phyloP scores from a whole-genome alignment of 192 early-diverging fungal species.

The Podila verticillata region DNA sequence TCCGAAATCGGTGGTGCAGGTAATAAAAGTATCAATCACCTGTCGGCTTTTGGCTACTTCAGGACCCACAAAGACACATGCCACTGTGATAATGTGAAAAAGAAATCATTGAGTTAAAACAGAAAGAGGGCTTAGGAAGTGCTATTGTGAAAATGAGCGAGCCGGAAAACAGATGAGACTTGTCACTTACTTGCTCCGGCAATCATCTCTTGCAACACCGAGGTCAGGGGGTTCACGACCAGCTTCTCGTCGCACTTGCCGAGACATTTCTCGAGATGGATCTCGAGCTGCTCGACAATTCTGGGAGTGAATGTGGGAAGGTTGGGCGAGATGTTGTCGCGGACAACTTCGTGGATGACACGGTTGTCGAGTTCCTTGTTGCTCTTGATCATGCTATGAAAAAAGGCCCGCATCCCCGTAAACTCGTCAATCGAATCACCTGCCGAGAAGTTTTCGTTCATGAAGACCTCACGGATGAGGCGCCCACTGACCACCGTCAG shows the following conservation, averaged over 20 bases:
- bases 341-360: slow-evolving; percentile 19
- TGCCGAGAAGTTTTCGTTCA: slow-evolving; percentile 42
- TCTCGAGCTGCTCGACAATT: slow-evolving; percentile 21
- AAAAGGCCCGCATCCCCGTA: slow-evolving; percentile 22
- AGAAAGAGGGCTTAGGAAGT: background rate
- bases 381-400: slow-evolving; percentile 14
- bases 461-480: slow-evolving; percentile 45
- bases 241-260: slow-evolving; percentile 23
- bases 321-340: slow-evolving; percentile 48
- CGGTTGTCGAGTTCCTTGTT: slow-evolving; percentile 13
- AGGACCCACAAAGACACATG: slow-evolving; percentile 30
- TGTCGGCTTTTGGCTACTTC: slow-evolving; percentile 19
- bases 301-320: slow-evolving; percentile 47
- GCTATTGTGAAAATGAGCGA: background rate
- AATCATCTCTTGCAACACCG: slow-evolving; percentile 48
- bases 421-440: slow-evolving; percentile 16
- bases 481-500: slow-evolving; percentile 37
- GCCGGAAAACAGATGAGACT: background rate
- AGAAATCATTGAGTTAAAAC: background rate
- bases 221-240: slow-evolving; percentile 23
- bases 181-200: slow-evolving; percentile 43
- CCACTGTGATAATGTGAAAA: slow-evolving; percentile 13
- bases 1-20: slow-evolving; percentile 28
- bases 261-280: slow-evolving; percentile 5
- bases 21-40: slow-evolving; percentile 39